These are phyloP conservation scores for Kwoniella mangroviensis DNA, from an alignment of 768 basidiomycete species.

Conservation along the genomic window DNA sequence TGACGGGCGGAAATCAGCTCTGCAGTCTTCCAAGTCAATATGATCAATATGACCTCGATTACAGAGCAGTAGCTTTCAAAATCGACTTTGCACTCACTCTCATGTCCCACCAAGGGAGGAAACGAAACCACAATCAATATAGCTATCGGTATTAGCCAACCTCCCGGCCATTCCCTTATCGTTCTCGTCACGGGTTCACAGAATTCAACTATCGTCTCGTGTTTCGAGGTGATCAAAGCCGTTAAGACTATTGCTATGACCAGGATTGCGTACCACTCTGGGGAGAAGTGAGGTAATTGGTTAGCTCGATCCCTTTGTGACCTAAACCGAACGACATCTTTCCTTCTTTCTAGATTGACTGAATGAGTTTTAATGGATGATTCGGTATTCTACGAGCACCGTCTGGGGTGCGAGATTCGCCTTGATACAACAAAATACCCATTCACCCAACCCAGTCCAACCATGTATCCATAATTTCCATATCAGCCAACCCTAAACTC, in stretches of 20 bases:
- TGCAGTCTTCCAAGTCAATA: background rate
- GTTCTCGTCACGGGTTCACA: conserved; percentile 37
- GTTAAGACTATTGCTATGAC: conserved; percentile 42
- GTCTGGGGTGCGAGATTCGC: too few species aligned
- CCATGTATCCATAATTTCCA: too few species aligned
- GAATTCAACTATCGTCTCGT: conserved; percentile 46
- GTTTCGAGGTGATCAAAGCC: conserved; percentile 45
- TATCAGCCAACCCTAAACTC: conserved; percentile 18
- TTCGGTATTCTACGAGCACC: too few species aligned
- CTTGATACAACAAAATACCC: too few species aligned
- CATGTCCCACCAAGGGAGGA: conserved; percentile 51
- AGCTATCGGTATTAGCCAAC: conserved; percentile 46
- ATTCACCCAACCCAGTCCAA: background rate
- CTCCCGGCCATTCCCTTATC: conserved; percentile 49
- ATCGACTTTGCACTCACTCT: conserved; percentile 32
- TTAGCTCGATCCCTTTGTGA: background rate
- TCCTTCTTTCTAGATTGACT: too few species aligned
- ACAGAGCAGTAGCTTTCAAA: background rate
- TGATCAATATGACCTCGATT: too few species aligned
- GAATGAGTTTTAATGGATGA: too few species aligned
- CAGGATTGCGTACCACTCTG: conserved; percentile 53
- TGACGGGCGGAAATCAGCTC: background rate
- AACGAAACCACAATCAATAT: conserved; percentile 49
- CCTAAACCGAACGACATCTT: too few species aligned
- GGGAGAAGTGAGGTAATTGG: background rate